A percentile compares a stretch with the other conserved stretches of the same genome.
Conservation (phyloP, 2,329 filamentous ascomycete genomes). For the Bretziella fagacearum region DNA sequence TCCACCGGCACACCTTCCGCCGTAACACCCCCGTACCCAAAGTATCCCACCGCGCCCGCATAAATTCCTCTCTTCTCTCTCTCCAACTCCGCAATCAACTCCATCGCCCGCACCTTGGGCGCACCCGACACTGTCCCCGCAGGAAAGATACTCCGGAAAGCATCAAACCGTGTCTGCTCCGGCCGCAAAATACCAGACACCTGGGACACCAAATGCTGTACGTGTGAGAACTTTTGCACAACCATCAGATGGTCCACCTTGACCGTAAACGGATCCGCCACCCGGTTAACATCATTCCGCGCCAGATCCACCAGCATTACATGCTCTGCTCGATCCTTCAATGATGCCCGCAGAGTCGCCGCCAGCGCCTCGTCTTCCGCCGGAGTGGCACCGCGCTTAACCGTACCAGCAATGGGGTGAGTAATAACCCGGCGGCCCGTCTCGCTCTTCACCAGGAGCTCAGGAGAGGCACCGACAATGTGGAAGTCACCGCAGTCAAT, state of each 20-base stretch:
- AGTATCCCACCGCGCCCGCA: slow-evolving; percentile 91
- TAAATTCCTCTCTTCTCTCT: slow-evolving; percentile 89
- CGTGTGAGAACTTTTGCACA: slow-evolving; percentile 86
- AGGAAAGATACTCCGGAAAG: slow-evolving; percentile 91
- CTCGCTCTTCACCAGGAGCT: slow-evolving; percentile 85
- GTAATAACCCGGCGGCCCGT: slow-evolving; percentile 66
- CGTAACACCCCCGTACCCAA: slow-evolving; percentile 65
- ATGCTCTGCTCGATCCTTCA: slow-evolving; percentile 89
- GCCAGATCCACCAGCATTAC: slow-evolving; percentile 97
- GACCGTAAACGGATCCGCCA: slow-evolving; percentile 79
- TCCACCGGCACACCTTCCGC: slow-evolving; percentile 45
- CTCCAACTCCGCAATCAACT: slow-evolving; percentile 88
- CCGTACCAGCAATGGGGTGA: slow-evolving; percentile 91
- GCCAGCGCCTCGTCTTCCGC: slow-evolving; percentile 72
- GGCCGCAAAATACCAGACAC: slow-evolving; percentile 77
- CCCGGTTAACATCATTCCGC: slow-evolving; percentile 89
- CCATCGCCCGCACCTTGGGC: slow-evolving; percentile 93
- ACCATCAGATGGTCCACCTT: slow-evolving; percentile 90
- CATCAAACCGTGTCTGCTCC: slow-evolving; percentile 81
- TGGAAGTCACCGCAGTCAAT: slow-evolving; percentile 84
- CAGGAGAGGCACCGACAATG: slow-evolving; percentile 86
- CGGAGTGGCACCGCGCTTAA: slow-evolving; percentile 64
- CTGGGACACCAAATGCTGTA: slow-evolving; percentile 92
- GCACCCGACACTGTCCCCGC: slow-evolving; percentile 91
- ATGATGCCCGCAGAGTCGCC: slow-evolving; percentile 54